These are phyloP conservation scores for Phaeosphaeria sp. DNA, from an alignment of 2,329 filamentous ascomycete species.

Conservation along the genomic window DNA sequence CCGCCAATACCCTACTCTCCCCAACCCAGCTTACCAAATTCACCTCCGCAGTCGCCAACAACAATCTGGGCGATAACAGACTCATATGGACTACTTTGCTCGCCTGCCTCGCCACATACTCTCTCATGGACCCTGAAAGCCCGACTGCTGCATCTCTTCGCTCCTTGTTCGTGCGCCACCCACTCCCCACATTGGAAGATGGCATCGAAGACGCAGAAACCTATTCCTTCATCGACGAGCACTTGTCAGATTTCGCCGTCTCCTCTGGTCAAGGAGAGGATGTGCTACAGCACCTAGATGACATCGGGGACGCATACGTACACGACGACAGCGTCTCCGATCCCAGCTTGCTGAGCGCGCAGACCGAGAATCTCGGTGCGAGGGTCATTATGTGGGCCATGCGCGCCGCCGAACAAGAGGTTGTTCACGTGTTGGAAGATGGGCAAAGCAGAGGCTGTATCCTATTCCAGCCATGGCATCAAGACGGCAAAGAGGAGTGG, in stretches of 20 bases:
- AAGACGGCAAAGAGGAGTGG: constrained; percentile 9
- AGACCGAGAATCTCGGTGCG: constrained; percentile 22
- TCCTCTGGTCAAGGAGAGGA: constrained; percentile 5
- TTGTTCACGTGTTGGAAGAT: constrained; percentile 13
- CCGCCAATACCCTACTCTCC: constrained; percentile 14
- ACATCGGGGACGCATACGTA: constrained; percentile 19
- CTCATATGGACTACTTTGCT: constrained; percentile 34
- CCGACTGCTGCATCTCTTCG: constrained; percentile 11
- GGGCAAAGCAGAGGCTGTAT: constrained; percentile 12
- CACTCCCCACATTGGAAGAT: constrained; percentile 27
- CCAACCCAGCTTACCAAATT: constrained; percentile 16
- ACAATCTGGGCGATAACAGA: constrained; percentile 12
- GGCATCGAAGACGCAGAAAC: constrained; percentile 33
- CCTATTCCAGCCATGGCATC: constrained; percentile 7
- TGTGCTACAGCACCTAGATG: constrained; percentile 19
- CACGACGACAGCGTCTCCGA: background rate
- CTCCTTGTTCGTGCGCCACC: constrained; percentile 15
- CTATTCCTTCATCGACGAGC: constrained; percentile 28
- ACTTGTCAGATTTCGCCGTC: constrained; percentile 25
- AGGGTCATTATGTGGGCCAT: constrained; percentile 34
- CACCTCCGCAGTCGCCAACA: background rate
- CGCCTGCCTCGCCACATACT: constrained; percentile 19
- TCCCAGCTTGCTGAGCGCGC: constrained; percentile 13
- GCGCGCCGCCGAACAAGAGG: constrained; percentile 24
- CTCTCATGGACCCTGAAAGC: constrained; percentile 13